Conservation (phyloP, 2,329 filamentous ascomycete species). For the Fusarium temperatum region DNA sequence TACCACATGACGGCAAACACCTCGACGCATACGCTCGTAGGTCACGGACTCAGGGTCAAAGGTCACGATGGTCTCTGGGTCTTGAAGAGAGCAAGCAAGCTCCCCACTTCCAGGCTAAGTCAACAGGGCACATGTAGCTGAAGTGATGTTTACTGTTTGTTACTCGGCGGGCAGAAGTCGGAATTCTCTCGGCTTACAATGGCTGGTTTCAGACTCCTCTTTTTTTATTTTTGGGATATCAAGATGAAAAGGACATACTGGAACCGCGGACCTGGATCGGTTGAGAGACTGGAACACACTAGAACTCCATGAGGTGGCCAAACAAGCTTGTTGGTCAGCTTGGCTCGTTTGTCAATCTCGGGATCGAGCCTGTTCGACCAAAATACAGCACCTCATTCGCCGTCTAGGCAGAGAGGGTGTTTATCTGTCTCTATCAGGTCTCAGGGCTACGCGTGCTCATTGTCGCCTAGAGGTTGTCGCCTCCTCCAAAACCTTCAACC, state of each 20-base stretch:
- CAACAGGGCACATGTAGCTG: background rate
- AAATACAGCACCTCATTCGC: background rate
- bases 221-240: background rate
- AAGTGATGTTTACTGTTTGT: background rate
- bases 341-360: slow-evolving; percentile 3
- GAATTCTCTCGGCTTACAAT: slow-evolving; percentile 10
- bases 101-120: slow-evolving; percentile 23
- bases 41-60: slow-evolving; percentile 37
- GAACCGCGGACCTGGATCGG: background rate
- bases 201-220: background rate
- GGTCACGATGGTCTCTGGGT: slow-evolving; percentile 35
- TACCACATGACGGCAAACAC: slow-evolving; percentile 35
- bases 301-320: slow-evolving; percentile 4
- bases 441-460: slow-evolving; percentile 15
- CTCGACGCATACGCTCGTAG: slow-evolving; percentile 25
- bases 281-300: background rate
- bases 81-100: background rate
- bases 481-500: background rate
- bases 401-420: slow-evolving; percentile 1
- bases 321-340: slow-evolving; percentile 19
- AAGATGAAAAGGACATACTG: background rate
- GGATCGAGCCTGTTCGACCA: background rate
- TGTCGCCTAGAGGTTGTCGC: slow-evolving; percentile 4
- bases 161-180: background rate
- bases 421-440: background rate